A percentile compares a stretch with the other conserved stretches of the same genome.
Conservation (phyloP, 176 grass and related monocot genomes). For the Puccinellia tenuiflora region DNA sequence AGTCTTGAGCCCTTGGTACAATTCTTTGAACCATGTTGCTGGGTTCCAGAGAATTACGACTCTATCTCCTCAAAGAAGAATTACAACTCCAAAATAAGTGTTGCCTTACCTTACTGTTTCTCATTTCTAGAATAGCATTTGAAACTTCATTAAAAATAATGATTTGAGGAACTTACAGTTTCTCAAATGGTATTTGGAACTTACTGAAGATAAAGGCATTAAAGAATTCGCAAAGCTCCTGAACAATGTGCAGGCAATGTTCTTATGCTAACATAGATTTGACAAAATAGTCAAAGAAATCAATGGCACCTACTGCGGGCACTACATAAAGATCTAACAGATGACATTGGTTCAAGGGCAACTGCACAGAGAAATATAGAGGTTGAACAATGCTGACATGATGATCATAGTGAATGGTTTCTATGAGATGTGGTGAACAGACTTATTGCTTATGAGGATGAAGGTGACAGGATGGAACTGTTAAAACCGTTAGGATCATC, state of each 20-base stretch:
- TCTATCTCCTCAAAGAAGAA: too few species aligned
- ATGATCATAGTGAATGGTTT: neutral
- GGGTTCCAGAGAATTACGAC: neutral
- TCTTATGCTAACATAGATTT: neutral
- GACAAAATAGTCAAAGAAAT: neutral
- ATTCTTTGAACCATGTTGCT: neutral
- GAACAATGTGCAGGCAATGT: neutral
- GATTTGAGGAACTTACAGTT: neutral
- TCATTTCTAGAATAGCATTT: neutral
- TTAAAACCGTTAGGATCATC: too few species aligned
- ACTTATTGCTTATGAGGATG: neutral
- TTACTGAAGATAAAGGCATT: neutral
- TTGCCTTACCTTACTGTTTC: neutral
- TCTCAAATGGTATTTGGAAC: neutral
- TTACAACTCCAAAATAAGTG: neutral
- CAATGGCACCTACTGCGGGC: neutral
- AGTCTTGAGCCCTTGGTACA: neutral
- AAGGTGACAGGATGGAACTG: neutral
- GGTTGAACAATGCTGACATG: neutral
- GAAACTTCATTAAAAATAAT: neutral
- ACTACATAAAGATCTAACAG: neutral
- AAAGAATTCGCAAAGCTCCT: neutral
- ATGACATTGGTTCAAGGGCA: neutral
- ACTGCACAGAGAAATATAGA: neutral
- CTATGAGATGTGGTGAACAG: neutral